These are phyloP conservation scores for Pseudogymnoascus sp. DNA, from an alignment of 2,329 filamentous ascomycete genomes.

Conservation along the genomic window DNA sequence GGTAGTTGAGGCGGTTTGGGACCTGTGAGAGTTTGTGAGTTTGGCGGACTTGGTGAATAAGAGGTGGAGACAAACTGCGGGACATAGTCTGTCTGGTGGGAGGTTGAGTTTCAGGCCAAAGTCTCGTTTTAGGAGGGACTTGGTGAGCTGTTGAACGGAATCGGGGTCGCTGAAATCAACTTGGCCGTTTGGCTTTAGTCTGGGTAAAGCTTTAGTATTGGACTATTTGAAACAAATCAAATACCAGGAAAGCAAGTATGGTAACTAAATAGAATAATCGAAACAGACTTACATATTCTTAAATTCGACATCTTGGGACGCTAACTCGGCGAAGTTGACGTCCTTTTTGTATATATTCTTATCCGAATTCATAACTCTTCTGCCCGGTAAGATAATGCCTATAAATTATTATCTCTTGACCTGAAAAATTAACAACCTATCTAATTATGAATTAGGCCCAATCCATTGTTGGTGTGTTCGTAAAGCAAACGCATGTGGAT, in stretches of 20 bases:
- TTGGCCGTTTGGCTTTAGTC: slow-evolving; percentile 46
- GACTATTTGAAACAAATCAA: background rate
- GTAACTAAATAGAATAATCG: background rate
- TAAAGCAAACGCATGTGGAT: background rate
- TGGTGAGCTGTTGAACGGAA: slow-evolving; percentile 73
- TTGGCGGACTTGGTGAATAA: background rate
- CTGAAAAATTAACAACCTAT: background rate
- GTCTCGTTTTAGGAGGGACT: slow-evolving; percentile 64
- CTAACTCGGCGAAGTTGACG: slow-evolving; percentile 55
- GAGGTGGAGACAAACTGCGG: slow-evolving; percentile 52
- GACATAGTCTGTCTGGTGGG: slow-evolving; percentile 73
- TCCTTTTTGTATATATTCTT: slow-evolving; percentile 45
- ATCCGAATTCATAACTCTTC: background rate
- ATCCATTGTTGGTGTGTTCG: background rate
- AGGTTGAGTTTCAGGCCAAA: slow-evolving; percentile 66
- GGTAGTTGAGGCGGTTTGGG: slow-evolving; percentile 72
- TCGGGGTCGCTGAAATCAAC: slow-evolving; percentile 75
- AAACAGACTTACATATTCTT: slow-evolving; percentile 43
- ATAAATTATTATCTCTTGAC: background rate
- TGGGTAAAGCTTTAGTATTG: slow-evolving; percentile 20
- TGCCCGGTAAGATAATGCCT: too few relatives aligned
- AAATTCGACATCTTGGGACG: slow-evolving; percentile 50
- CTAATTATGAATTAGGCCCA: background rate
- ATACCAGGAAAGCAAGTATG: background rate
- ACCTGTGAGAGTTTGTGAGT: slow-evolving; percentile 32